Base-by-base conservation (phyloP, 371 early-diverging fungal species). In the Zychaea mexicana region DNA sequence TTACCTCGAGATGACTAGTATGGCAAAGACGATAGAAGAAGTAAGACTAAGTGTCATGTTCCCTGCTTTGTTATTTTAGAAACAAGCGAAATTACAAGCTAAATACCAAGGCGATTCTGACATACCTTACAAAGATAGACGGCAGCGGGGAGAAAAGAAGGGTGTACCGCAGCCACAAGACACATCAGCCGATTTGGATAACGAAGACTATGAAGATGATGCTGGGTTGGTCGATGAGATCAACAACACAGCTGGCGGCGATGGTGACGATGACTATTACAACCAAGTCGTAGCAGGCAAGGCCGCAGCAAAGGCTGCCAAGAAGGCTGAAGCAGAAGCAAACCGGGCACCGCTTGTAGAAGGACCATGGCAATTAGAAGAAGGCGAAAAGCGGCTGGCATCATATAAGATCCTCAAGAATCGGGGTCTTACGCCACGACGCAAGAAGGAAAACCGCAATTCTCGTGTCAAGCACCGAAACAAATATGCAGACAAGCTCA, bases 391-490 rank as follows among this genome's bases (percentile, higher is more conserved):
- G 76, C 94, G 98, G 55, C 74, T 82, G 52, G 89, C 92, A 47
- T 89, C 87, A 53, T 96, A 92, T 81, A 86, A 91, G 70, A 98
- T 98, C 62, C 85, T 97, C 71, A 92, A 94, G 84, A 98, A 98
- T 86, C 93, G 91, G 84, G 98, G 98, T 58, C 86, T 98, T 45
- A 92, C 94, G 30, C 98, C 97, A 36, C 85, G 88, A 57, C 93
- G 98, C 66, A 91, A 90, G 78, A 96, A 96, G 88, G 95, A 94
- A 59, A 85, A 92, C 69, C 91, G 97, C 74, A 98, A 98, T 81
- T 92, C 97, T 36, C 92, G 98, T 74, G 96, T 98, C 72, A 96
- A 96, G 85, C 89, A 94, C 70, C 83, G 74, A 39, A 87, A 85
- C 77, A 91, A 91, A 83, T 98, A 86, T 83, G 97, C 93, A 66